Conservation (phyloP, 176 grass and related monocot genomes). For the Aegilops tauschii region DNA sequence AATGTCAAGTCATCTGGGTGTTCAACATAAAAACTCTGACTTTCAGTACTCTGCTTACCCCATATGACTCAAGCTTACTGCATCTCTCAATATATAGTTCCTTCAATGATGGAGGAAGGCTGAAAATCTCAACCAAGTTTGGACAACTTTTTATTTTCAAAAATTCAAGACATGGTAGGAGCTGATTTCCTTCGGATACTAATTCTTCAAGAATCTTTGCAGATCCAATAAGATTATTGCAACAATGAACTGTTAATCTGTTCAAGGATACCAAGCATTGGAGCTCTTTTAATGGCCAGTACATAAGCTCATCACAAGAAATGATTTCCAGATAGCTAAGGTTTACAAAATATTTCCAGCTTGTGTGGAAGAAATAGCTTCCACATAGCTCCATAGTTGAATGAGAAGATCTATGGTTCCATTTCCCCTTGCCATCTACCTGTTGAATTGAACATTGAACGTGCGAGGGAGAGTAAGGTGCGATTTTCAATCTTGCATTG, state of each 20-base stretch:
- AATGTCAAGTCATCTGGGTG: no score
- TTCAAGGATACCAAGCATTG: not conserved
- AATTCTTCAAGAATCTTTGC: not conserved
- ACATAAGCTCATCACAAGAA: not conserved
- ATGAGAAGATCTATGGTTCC: no score
- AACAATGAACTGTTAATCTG: not conserved
- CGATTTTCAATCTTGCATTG: no score
- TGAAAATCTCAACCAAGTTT: not conserved
- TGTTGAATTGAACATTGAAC: no score
- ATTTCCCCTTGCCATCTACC: no score
- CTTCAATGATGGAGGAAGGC: not conserved
- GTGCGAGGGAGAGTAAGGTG: no score
- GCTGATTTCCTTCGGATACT: not conserved
- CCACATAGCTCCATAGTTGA: no score
- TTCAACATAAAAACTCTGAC: no score
- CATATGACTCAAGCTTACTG: conserved; percentile 2
- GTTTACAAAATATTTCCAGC: not conserved
- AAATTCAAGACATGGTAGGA: not conserved
- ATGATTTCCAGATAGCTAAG: not conserved
- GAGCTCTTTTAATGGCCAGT: conserved; percentile 9
- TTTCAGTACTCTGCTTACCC: not conserved
- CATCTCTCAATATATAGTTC: not conserved
- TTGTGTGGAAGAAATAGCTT: no score
- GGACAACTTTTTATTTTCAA: not conserved
- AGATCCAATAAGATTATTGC: not conserved